These are phyloP conservation scores for Apiospora saccharicola DNA, from an alignment of 2,329 filamentous ascomycete species.

Conservation along the genomic window DNA sequence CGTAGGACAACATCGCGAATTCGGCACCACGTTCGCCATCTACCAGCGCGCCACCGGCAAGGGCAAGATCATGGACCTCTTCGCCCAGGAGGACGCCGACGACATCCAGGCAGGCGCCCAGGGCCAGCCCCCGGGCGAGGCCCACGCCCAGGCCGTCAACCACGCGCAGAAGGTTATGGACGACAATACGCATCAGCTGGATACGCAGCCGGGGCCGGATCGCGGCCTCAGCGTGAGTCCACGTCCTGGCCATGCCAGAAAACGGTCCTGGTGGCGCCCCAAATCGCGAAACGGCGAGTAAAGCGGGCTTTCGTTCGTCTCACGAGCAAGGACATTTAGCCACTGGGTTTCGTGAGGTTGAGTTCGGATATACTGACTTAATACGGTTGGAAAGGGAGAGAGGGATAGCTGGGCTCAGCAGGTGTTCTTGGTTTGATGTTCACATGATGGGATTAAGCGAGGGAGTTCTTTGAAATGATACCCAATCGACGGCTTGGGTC, in stretches of 20 bases:
- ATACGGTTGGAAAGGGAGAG: background rate
- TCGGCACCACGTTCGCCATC: slow-evolving; percentile 61
- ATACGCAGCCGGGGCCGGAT: slow-evolving; percentile 33
- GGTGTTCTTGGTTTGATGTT: background rate
- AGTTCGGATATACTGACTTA: background rate
- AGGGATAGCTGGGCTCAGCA: background rate
- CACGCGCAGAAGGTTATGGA: slow-evolving; percentile 62
- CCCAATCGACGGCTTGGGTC: slow-evolving; percentile 2
- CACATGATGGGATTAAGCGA: slow-evolving; percentile 15
- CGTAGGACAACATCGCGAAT: slow-evolving; percentile 56
- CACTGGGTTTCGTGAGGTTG: background rate
- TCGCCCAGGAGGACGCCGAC: slow-evolving; percentile 45
- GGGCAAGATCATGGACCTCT: slow-evolving; percentile 60
- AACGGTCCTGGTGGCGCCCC: background rate
- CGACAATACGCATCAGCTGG: slow-evolving; percentile 59
- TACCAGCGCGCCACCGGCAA: slow-evolving; percentile 58
- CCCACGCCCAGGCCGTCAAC: slow-evolving; percentile 50
- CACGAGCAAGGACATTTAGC: background rate
- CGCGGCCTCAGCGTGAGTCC: background rate
- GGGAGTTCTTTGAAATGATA: slow-evolving; percentile 12
- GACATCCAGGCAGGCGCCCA: slow-evolving; percentile 41
- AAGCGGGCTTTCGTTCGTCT: background rate
- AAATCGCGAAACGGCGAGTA: background rate
- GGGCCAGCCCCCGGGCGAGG: slow-evolving; percentile 33
- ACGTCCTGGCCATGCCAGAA: background rate